A percentile compares a stretch with the other conserved stretches of the same genome.
Conservation (phyloP, 2,329 filamentous ascomycete genomes). For the Ophiosphaerella herpotricha region DNA sequence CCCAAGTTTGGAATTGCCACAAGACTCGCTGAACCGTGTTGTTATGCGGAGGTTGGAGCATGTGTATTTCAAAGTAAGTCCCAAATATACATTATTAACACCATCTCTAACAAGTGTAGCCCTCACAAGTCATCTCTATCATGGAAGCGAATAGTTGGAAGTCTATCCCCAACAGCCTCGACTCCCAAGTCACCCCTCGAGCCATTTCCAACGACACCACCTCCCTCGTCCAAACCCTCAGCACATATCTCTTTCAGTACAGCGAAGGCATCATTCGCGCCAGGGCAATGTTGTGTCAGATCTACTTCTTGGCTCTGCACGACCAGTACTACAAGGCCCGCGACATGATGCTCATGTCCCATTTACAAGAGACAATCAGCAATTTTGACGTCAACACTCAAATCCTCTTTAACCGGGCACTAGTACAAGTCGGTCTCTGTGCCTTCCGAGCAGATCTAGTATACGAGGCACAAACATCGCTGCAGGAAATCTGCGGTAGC, state of each 20-base stretch:
- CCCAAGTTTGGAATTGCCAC: slow-evolving; percentile 70
- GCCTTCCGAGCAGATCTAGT: slow-evolving; percentile 96
- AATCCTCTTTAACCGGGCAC: slow-evolving; percentile 97
- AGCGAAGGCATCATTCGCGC: slow-evolving; percentile 96
- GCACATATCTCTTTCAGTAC: slow-evolving; percentile 92
- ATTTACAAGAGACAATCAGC: slow-evolving; percentile 94
- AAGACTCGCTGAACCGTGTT: slow-evolving; percentile 89
- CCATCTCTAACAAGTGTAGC: slow-evolving; percentile 55
- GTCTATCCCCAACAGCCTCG: slow-evolving; percentile 67
- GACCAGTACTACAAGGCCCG: slow-evolving; percentile 97
- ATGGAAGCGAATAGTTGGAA: slow-evolving; percentile 96
- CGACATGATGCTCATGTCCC: slow-evolving; percentile 99
- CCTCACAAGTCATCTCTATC: slow-evolving; percentile 87
- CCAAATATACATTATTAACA: background rate
- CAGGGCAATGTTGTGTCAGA: slow-evolving; percentile 96
- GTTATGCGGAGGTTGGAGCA: slow-evolving; percentile 95
- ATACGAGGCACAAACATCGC: slow-evolving; percentile 95
- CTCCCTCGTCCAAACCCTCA: slow-evolving; percentile 81
- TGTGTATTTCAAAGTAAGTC: slow-evolving; percentile 89
- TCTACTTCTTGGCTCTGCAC: slow-evolving; percentile 97
- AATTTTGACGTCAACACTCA: slow-evolving; percentile 97
- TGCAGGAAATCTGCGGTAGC: slow-evolving; percentile 97
- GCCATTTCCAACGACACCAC: slow-evolving; percentile 69
- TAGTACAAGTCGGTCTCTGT: slow-evolving; percentile 97
- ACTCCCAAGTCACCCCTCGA: slow-evolving; percentile 82